These are phyloP conservation scores for Globisporangium canariense DNA, from an alignment of 352 stramenopile genomes.

Conservation along the genomic window DNA sequence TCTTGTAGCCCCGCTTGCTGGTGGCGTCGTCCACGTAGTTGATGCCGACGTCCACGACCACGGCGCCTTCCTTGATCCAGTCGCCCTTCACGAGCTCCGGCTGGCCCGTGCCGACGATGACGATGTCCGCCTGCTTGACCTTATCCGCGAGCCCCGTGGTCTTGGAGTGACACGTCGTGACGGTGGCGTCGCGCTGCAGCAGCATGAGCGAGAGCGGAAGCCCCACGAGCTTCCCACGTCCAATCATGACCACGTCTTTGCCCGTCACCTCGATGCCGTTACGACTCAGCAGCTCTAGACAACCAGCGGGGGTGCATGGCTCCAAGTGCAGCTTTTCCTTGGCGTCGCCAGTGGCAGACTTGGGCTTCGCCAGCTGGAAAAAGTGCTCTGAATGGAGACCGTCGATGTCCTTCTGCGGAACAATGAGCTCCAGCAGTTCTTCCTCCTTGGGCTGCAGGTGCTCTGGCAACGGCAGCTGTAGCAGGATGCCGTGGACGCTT, in stretches of 20 bases:
- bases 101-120: conserved; percentile 94
- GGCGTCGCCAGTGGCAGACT: background rate
- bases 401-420: conserved; percentile 96
- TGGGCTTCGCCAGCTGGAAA: conserved; percentile 73
- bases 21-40: conserved; percentile 93
- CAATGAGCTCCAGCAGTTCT: conserved; percentile 89
- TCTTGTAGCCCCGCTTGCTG: conserved; percentile 84
- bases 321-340: conserved; percentile 58
- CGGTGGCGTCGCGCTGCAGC: conserved; percentile 93
- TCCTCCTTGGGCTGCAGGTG: conserved; percentile 79
- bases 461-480: conserved; percentile 86
- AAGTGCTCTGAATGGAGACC: conserved; percentile 98
- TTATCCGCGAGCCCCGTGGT: conserved; percentile 72
- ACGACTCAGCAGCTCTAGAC: conserved; percentile 53
- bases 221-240: conserved; percentile 96
- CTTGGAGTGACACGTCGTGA: conserved; percentile 96
- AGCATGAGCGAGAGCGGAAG: conserved; percentile 96
- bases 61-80: conserved; percentile 96
- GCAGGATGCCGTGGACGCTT: conserved; percentile 94
- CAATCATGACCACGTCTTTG: conserved; percentile 96
- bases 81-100: conserved; percentile 93
- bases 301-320: conserved; percentile 91
- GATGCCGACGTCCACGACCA: conserved; percentile 99
- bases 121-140: conserved; percentile 91
- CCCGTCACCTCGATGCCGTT: conserved; percentile 89